Evolutionary conservation across 257 asterid genomes (phyloP).

Genomic region (Perilla frutescens): DNA sequence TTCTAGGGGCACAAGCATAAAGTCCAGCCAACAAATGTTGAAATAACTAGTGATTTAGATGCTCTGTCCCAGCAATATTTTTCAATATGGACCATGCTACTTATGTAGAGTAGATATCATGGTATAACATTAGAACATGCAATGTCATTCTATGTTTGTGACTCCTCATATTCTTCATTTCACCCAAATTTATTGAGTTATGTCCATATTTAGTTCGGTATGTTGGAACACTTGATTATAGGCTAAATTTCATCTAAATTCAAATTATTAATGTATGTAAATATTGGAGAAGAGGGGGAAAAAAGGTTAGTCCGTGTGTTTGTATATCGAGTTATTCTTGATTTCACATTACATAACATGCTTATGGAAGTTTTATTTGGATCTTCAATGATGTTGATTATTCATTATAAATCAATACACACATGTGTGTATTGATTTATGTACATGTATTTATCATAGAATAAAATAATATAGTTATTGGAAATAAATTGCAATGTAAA

Average conservation of each 20-base stretch:
- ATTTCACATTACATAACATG: no score
- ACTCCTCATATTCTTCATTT: slow-evolving; percentile 18
- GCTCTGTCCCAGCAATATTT: slow-evolving; percentile 33
- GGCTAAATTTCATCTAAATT: background rate
- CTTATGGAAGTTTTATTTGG: no score
- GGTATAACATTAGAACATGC: slow-evolving; percentile 46
- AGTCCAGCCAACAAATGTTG: slow-evolving; percentile 47
- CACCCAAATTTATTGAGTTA: slow-evolving; percentile 19
- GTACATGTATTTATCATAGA: no score
- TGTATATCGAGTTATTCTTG: no score
- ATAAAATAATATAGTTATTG: no score
- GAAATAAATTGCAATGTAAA: background rate
- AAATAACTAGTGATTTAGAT: slow-evolving; percentile 33
- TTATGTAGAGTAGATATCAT: slow-evolving; percentile 41
- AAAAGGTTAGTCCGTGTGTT: background rate
- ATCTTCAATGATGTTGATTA: no score
- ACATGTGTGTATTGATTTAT: no score
- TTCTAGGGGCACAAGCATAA: slow-evolving; percentile 25
- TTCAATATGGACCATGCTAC: slow-evolving; percentile 45
- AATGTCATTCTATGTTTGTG: slow-evolving; percentile 36
- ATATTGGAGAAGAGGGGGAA: background rate
- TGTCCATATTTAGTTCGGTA: background rate
- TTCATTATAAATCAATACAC: no score
- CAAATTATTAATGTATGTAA: background rate
- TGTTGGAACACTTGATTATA: background rate